Conservation (phyloP, 352 stramenopile genomes). For the Blastocystis sp. region DNA sequence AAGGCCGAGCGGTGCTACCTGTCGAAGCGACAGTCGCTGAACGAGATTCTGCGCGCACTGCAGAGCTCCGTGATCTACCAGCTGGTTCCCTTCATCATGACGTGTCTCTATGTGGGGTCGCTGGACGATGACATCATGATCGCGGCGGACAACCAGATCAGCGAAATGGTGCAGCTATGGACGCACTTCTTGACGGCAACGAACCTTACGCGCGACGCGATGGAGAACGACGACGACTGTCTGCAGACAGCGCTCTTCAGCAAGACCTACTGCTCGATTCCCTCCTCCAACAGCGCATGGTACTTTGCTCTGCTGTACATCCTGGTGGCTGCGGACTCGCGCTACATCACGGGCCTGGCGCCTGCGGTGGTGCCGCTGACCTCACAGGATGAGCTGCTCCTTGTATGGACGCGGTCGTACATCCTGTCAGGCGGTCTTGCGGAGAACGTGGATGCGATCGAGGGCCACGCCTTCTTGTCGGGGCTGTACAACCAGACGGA, state of each 20-base stretch:
- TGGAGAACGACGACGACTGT: not conserved
- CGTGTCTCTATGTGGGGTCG: conserved; percentile 46
- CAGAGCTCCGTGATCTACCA: conserved; percentile 6
- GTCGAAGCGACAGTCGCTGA: not conserved
- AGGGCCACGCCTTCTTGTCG: conserved; percentile 19
- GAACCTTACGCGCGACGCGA: not conserved
- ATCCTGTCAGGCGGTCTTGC: conserved; percentile 42
- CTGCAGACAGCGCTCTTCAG: not conserved
- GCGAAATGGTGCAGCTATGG: conserved; percentile 36
- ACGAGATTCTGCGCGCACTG: conserved; percentile 16
- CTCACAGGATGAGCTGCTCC: conserved; percentile 10
- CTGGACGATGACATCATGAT: conserved; percentile 49
- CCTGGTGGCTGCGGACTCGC: conserved; percentile 47
- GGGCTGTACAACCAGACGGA: not conserved
- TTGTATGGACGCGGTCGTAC: conserved; percentile 41
- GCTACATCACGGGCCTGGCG: conserved; percentile 42
- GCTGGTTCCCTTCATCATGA: conserved; percentile 47
- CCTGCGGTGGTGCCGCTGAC: not conserved
- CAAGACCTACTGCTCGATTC: conserved; percentile 10
- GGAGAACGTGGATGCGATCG: not conserved
- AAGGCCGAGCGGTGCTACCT: conserved; percentile 16
- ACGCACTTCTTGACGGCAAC: conserved; percentile 17
- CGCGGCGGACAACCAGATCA: conserved; percentile 42
- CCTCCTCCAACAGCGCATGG: conserved; percentile 25
- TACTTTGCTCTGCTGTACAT: conserved; percentile 52